Base-by-base conservation (phyloP, 352 stramenopile species). In the Pythium volutum region DNA sequence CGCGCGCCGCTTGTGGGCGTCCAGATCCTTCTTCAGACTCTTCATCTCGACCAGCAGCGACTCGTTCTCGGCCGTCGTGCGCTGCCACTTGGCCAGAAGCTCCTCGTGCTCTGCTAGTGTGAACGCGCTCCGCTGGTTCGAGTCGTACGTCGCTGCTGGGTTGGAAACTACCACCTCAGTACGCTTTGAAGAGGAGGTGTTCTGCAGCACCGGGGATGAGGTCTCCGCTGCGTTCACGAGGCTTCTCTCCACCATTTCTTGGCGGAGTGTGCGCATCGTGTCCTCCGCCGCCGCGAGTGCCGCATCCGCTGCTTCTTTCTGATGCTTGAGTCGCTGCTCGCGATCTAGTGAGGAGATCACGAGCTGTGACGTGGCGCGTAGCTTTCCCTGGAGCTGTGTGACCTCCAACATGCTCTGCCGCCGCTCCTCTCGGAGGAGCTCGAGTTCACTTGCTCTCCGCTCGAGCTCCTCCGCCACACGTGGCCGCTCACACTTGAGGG, bases 61-160 rank as follows among this genome's bases (percentile, higher is more conserved):
- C 22, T 85, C 70, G 41, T 77, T 87, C 39, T 88, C 77, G 3
- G 74, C 54, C n/a, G 56, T 55, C n/a, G 69, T 66, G 18, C 54
- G 50, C 20, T 82, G 67, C 43, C 80, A 71, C 43, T 77, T 76
- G 1, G 73, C 53, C 66, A 81, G 62, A 23, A 88, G 51, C 46
- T 88, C 73, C 39, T 87, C 72, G 53, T 85, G 77, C 22, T 89
- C 81, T 12, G 49, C 47, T 55, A 77, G 70, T 16, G 76, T 86
- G 59, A 87, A 84, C 18, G 76, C 62, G 63, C 74, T 81, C 26
- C 72, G 69, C 49, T 87, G 70, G 59, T 80, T 84, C 31, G 71
- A 80, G 59, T 86, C 76, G 64, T 88, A 88, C 38, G 74, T 77
- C 6, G 76, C 55, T 31, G 73, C 76, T 10, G 78, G 78, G 39